Conservation (phyloP, 2,329 filamentous ascomycete species). For the Diaporthe velutina region DNA sequence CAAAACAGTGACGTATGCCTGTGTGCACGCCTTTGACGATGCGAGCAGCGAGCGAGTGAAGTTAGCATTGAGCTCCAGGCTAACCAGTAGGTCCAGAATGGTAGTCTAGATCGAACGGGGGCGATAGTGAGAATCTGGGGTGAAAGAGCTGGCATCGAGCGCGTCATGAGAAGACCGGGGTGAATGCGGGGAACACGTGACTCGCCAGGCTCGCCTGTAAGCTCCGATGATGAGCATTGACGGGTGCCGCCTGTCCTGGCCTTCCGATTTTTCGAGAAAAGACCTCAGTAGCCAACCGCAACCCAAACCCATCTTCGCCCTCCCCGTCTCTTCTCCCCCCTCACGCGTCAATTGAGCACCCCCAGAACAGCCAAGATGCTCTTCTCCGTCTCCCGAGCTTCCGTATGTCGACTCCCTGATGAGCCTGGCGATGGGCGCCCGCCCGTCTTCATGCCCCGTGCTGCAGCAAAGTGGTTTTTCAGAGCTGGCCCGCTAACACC, state of each 20-base stretch:
- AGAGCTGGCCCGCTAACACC: conserved; percentile 33
- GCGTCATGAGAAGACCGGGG: conserved; percentile 27
- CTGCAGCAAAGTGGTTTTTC: conserved; percentile 17
- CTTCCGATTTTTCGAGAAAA: conserved; percentile 49
- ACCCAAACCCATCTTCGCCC: conserved; percentile 34
- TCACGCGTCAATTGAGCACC: conserved; percentile 62
- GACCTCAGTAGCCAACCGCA: conserved; percentile 51
- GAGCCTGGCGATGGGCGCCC: background rate
- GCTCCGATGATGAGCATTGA: conserved; percentile 33
- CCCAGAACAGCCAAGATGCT: conserved; percentile 66
- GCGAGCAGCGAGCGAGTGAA: background rate
- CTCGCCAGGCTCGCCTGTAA: background rate
- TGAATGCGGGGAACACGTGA: conserved; percentile 43
- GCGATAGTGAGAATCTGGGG: background rate
- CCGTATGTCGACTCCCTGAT: conserved; percentile 58
- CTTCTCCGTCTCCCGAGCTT: conserved; percentile 66
- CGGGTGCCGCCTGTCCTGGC: conserved; percentile 32
- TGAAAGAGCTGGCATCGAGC: background rate
- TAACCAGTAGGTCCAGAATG: background rate
- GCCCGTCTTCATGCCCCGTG: background rate
- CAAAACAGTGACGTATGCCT: background rate
- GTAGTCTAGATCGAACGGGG: conserved; percentile 5
- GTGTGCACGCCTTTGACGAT: background rate
- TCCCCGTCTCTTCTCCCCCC: conserved; percentile 39
- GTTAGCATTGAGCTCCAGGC: background rate